phyloP scores from a whole-genome alignment of 129 eudicot species.

The Centrapalus pauciflorus region DNA sequence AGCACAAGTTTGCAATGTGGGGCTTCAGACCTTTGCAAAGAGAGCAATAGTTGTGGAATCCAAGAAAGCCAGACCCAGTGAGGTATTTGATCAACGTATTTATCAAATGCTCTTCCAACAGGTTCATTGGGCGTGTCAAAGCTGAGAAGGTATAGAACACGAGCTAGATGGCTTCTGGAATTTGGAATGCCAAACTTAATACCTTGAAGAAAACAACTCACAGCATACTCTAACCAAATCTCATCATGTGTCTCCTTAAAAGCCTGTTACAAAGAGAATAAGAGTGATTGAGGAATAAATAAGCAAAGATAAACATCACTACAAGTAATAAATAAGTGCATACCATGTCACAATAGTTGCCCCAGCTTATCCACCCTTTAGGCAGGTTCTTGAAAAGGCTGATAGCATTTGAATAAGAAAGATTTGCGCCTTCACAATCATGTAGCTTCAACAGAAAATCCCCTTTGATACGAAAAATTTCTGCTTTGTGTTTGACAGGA shows the following conservation, averaged over 20 bases:
- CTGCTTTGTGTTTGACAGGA: slow-evolving; percentile 91
- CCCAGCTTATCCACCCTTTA: slow-evolving; percentile 99
- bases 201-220: slow-evolving; percentile 96
- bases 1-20: slow-evolving; percentile 92
- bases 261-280: slow-evolving; percentile 48
- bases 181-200: slow-evolving; percentile 83
- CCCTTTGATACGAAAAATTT: slow-evolving; percentile 86
- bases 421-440: slow-evolving; percentile 97
- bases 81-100: slow-evolving; percentile 87
- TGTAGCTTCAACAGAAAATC: slow-evolving; percentile 85
- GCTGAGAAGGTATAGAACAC: slow-evolving; percentile 94
- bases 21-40: slow-evolving; percentile 92
- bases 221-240: slow-evolving; percentile 94
- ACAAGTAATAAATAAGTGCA: slow-evolving; percentile 16
- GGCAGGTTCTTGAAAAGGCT: slow-evolving; percentile 83
- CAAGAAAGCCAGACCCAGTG: slow-evolving; percentile 99
- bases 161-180: slow-evolving; percentile 96
- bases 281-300: slow-evolving; percentile 10
- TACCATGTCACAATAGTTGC: slow-evolving; percentile 97
- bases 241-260: slow-evolving; percentile 89
- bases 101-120: slow-evolving; percentile 92
- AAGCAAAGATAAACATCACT: neutral
- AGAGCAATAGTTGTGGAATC: slow-evolving; percentile 94
- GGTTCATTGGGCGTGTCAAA: slow-evolving; percentile 93
- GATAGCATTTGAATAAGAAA: slow-evolving; percentile 84